Evolutionary conservation across 225 moss, liverwort and hornwort genomes (phyloP), one percentile per base, ranked within the genome.

Genomic region (Polytrichum commune): DNA sequence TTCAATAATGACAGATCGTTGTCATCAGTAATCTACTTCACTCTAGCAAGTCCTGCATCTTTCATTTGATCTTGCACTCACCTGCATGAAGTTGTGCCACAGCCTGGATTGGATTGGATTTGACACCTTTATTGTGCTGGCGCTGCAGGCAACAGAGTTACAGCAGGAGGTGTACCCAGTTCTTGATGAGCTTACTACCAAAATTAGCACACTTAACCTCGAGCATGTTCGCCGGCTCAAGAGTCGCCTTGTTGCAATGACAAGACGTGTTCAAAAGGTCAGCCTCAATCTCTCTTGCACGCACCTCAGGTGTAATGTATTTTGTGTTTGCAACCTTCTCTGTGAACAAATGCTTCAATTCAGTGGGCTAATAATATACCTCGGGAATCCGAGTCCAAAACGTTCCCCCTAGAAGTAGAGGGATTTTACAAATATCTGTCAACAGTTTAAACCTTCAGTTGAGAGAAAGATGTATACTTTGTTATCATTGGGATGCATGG

Each of bases 191-290:
- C 68, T 89, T 57, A 89, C 89, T 10, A 81, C 83, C 24, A 86
- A 86, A 71, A 65, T 89, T 66, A 89, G 89, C 53, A 89, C 89
- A 27, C 77, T 89, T 6, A 89, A 89, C 77, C 76, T 89, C 70
- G 89, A 89, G 73, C 86, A 81, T 25, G 89, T 89, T 18, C 83
- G 89, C 60, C 89, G 86, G 71, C 85, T 89, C 20, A 89, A 89
- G 70, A 86, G 81, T 61, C 89, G 89, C 26, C 83, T 89, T 28
- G 89, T 89, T 63, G 83, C 81, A 29, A 84, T 89, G 30, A 80
- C 89, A 55, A 86, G 89, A 18, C 81, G 89, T 16, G 89, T 89
- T 58, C 89, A 89, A 27, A 89, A 89, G 89, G 88, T 88, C 22
- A 60, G n/a, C 24, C 60, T 60, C 24, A n/a, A 6, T 24, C 33